These are phyloP conservation scores for Ceriops tagal DNA, from an alignment of 345 rosid species.

Conservation along the genomic window DNA sequence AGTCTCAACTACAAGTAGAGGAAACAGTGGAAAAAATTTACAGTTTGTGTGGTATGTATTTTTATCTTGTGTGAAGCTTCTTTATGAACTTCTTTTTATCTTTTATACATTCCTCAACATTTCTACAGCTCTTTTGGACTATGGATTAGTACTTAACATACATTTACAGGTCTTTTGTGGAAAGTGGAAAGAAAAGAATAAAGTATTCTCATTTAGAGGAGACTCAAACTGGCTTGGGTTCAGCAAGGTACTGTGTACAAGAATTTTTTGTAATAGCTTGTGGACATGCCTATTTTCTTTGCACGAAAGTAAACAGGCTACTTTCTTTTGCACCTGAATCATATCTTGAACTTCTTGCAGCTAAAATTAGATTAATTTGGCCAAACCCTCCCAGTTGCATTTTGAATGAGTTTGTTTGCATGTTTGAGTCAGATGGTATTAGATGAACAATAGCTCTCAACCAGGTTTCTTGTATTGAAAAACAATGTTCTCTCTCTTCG, in stretches of 20 bases:
- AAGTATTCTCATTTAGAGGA: conserved; percentile 58
- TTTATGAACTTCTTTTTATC: conserved; percentile 1
- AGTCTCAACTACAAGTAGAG: too few species aligned
- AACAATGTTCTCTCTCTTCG: not conserved
- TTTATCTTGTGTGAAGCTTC: not conserved
- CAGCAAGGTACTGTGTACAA: conserved; percentile 42
- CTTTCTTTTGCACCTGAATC: not conserved
- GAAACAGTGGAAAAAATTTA: not conserved
- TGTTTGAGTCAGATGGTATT: not conserved
- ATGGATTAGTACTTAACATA: not conserved
- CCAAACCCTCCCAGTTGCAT: not conserved
- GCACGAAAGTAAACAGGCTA: not conserved
- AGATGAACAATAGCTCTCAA: not conserved
- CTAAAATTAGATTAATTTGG: not conserved
- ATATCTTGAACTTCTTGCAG: not conserved
- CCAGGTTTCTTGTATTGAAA: not conserved
- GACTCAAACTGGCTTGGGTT: conserved; percentile 79
- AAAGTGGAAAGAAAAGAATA: conserved; percentile 39
- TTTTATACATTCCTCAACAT: conserved; percentile 1
- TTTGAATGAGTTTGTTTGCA: not conserved
- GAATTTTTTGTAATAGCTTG: not conserved
- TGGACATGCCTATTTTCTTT: not conserved
- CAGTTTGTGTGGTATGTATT: not conserved
- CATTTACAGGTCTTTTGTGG: conserved; percentile 53
- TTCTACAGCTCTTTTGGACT: not conserved